phyloP scores from a whole-genome alignment of 1,284 basidiomycete species.

The Cyathus olla region DNA sequence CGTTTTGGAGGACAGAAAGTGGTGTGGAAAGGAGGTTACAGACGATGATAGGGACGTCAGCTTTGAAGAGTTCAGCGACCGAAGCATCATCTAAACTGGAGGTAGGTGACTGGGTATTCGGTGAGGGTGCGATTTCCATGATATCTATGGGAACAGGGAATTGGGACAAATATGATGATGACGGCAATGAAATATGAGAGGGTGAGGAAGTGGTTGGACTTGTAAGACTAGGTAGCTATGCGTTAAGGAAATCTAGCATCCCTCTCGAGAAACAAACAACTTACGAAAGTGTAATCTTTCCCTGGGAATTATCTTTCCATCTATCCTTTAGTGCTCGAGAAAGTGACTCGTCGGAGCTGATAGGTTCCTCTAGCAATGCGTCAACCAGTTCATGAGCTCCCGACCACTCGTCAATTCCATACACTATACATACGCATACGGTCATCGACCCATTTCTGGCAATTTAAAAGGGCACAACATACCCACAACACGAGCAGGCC shows the following conservation, averaged over 20 bases:
- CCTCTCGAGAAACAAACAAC: conserved; percentile 15
- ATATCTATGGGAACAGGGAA: conserved; percentile 61
- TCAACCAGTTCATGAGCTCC: conserved; percentile 67
- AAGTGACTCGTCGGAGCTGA: conserved; percentile 59
- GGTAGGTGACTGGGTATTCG: conserved; percentile 19
- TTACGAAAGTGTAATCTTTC: conserved; percentile 53
- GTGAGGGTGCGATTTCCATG: conserved; percentile 51
- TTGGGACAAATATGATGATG: conserved; percentile 61
- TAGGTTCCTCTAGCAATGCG: conserved; percentile 75
- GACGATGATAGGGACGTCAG: conserved; percentile 70
- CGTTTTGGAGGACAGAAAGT: conserved; percentile 47
- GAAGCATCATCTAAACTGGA: conserved; percentile 18
- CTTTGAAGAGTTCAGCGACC: conserved; percentile 49
- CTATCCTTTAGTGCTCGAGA: conserved; percentile 54
- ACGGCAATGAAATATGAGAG: conserved; percentile 46
- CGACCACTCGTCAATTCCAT: conserved; percentile 62
- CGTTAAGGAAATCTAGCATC: neutral
- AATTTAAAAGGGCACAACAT: conserved; percentile 22
- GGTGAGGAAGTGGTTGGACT: conserved; percentile 3
- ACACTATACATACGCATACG: conserved; percentile 52
- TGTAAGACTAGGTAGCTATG: neutral
- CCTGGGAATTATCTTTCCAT: conserved; percentile 48
- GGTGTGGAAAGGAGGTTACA: conserved; percentile 67
- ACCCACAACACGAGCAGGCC: conserved; percentile 59
- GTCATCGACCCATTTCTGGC: neutral